Conservation (phyloP, 805 yeast species). For the Teunomyces pallodes region DNA sequence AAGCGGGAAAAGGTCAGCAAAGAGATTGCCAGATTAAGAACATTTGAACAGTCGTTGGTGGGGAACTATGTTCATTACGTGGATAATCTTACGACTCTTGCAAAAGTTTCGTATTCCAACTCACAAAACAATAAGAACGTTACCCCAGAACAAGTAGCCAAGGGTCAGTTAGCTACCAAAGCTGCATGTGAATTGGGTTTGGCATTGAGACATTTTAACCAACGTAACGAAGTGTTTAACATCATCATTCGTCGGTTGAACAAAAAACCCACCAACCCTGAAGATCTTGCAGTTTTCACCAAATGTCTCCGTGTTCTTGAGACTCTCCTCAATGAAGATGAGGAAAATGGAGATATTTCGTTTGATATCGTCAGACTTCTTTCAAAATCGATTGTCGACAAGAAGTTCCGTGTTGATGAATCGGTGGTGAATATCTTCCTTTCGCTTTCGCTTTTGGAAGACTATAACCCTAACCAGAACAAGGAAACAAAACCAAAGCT, state of each 20-base stretch:
- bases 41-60: slow-evolving; percentile 77
- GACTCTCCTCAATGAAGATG: slow-evolving; percentile 70
- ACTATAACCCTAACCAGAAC: slow-evolving; percentile 66
- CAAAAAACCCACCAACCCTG: slow-evolving; percentile 51
- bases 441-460: slow-evolving; percentile 62
- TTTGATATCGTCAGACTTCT: slow-evolving; percentile 68
- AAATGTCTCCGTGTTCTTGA: slow-evolving; percentile 66
- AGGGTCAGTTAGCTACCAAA: slow-evolving; percentile 61
- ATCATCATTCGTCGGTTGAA: slow-evolving; percentile 66
- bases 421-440: slow-evolving; percentile 71
- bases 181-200: slow-evolving; percentile 76
- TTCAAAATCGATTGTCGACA: slow-evolving; percentile 65
- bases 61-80: slow-evolving; percentile 67
- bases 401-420: slow-evolving; percentile 81
- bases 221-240: slow-evolving; percentile 68
- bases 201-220: slow-evolving; percentile 76
- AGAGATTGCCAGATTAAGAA: slow-evolving; percentile 75
- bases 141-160: slow-evolving; percentile 31
- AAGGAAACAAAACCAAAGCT: slow-evolving; percentile 37
- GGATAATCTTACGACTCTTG: slow-evolving; percentile 47
- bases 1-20: slow-evolving; percentile 76
- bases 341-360: slow-evolving; percentile 75
- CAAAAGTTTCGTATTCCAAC: slow-evolving; percentile 37
- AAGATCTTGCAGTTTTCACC: slow-evolving; percentile 49
- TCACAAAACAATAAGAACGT: slow-evolving; percentile 33